Evolutionary conservation across 1,284 basidiomycete species (phyloP), one percentile per base, ranked within the genome.

Genomic region (Neotropicomus parvogracilis): DNA sequence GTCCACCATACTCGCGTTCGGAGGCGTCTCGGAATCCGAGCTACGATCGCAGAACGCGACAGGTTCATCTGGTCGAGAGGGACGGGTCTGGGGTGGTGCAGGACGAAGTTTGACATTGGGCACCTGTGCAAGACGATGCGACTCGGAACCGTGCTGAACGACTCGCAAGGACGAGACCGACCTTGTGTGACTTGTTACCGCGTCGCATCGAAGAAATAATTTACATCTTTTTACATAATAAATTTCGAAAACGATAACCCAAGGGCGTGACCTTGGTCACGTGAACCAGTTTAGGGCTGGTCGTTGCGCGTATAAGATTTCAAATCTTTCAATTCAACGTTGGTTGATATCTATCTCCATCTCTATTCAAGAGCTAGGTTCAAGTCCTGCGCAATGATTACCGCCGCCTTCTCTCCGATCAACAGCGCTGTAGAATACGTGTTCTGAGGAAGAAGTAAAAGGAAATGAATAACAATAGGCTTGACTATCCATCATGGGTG

Each of bases 71-170:
- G 16, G 27, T 32, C 37, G 47, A 0, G 46, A 17, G 0, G 44
- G n/a, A 19, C 49, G 50, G n/a, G 56, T 46, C 19, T 53, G 54
- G 44, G 63, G 66, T 34, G 72, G 73, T n/a, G 81, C 78, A 6
- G 87, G 83, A 16, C 84, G 79, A 52, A 88, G 75, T 55, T 83
- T 87, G 49, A 88, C 86, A 68, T 83, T 83, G 2, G 86, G 85
- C 7, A 88, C 84, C 85, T 88, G 50, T 19, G 17, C 5, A 35
- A 32, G 16, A 35, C 4, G 4, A 11, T 41, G 35, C 48, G 12
- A n/a, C n/a, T n/a, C n/a, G n/a, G n/a, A 46, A 14, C 14, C n/a
- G 35, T 12, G 31, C 21, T 37, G 21, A n/a, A 27, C 37, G 42
- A 6, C 0, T 20, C 35, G 33, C 10, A 14, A n/a, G 11, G 16